Evolutionary conservation across 2,329 filamentous ascomycete genomes (phyloP).

Genomic region (Emericellopsis atlantica): DNA sequence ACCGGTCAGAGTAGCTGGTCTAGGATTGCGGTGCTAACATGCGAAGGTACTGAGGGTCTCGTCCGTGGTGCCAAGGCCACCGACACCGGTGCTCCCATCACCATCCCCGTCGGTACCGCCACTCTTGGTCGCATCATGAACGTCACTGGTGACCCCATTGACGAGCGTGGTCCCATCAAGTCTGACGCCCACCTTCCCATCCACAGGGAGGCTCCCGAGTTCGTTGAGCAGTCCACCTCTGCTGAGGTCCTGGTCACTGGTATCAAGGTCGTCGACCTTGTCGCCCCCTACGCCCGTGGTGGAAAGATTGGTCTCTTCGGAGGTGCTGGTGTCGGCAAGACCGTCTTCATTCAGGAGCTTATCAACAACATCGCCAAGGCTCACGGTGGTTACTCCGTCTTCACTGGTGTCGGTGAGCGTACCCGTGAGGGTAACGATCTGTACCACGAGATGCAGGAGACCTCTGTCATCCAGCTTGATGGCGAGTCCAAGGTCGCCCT

Average conservation of each 20-base stretch:
- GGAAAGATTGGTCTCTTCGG: slow-evolving; percentile 99
- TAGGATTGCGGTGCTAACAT: slow-evolving; percentile 1
- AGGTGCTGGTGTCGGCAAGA: slow-evolving; percentile 99
- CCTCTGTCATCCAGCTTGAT: slow-evolving; percentile 96
- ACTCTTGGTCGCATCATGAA: slow-evolving; percentile 99
- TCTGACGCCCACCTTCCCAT: slow-evolving; percentile 76
- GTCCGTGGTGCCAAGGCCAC: slow-evolving; percentile 75
- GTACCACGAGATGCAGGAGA: slow-evolving; percentile 99
- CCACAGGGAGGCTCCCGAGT: slow-evolving; percentile 85
- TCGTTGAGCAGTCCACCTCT: slow-evolving; percentile 89
- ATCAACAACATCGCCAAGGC: slow-evolving; percentile 99
- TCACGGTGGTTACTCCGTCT: slow-evolving; percentile 99
- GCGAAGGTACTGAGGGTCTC: slow-evolving; percentile 93
- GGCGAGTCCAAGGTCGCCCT: slow-evolving; percentile 99
- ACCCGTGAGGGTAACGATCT: slow-evolving; percentile 99
- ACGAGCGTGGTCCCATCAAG: slow-evolving; percentile 98
- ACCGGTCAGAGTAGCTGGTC: slow-evolving; percentile 5
- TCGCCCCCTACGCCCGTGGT: slow-evolving; percentile 99
- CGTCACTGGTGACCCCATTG: slow-evolving; percentile 99
- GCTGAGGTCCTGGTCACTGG: slow-evolving; percentile 96
- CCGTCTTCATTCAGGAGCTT: slow-evolving; percentile 99
- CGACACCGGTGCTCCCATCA: slow-evolving; percentile 93
- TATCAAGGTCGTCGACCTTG: slow-evolving; percentile 99
- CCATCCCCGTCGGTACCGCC: slow-evolving; percentile 83
- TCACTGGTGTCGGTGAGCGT: slow-evolving; percentile 99